Base-by-base conservation (phyloP, 2,329 filamentous ascomycete genomes). In the Paradendryphiella salina region DNA sequence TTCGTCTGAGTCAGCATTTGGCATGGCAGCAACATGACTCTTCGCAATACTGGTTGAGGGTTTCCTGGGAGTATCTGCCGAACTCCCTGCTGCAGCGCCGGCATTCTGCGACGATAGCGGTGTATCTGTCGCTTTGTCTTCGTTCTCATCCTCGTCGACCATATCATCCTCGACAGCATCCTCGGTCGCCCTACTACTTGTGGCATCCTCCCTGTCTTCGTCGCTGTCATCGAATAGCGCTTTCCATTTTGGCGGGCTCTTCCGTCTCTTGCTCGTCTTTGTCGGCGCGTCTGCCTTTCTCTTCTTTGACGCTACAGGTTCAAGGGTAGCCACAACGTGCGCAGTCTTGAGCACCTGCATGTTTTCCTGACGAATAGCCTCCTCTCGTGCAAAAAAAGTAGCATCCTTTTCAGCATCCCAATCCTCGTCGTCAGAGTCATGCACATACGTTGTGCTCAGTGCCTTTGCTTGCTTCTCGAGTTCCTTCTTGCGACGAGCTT, bases 391-490 rank as follows among this genome's bases (percentile, higher is more conserved):
- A 73, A 93, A 96, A 74, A 96, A 96, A 15, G 82, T 84, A 17
- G 70, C 77, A 73, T 89, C 83, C 49, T 84, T 82, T 38, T 91
- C 90, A 28, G 82, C 85, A 65, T 96, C 90, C 56, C 82, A 86
- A 58, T 96, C 91, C 61, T 96, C 91, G 45, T 97, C 94, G 68
- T 97, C 94, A 60, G 88, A 90, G 31, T 87, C 85, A 50, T 87
- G 83, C 42, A 99, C 88, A 64, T 85, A 93, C 32, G 93, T 75
- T 18, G 86, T 85, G 64, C 89, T 95, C 78, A 96, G 97, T 75
- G 94, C 88, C 68, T 87, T 88, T 26, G 79, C 79, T 40, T 85
- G 81, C 73, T 91, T 91, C 65, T 92, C 90, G n/a, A 83, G 76
- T 59, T 96, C 86, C 59, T 83, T 87, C 44, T 85, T 79, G 46